Base-by-base conservation (phyloP, 371 early-diverging fungal genomes). In the Gilbertella persicaria region DNA sequence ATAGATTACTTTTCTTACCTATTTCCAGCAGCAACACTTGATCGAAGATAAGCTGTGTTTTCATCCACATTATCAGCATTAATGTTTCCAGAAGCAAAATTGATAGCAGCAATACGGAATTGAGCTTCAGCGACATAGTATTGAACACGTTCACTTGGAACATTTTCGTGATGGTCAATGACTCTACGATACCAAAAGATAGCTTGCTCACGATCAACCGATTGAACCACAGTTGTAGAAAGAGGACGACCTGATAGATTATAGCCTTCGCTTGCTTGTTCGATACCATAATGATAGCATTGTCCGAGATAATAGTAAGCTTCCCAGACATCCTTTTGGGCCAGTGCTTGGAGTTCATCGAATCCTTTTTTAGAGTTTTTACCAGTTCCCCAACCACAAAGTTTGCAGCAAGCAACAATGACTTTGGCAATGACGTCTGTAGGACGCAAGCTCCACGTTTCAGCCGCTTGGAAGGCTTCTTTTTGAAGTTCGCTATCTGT, bases 171-270 rank as follows among this genome's bases (percentile, higher is more conserved):
- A 29, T 43, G 19, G n/a, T 65, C 38, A 14, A 58, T 83, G 4
- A 87, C 75, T 30, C 69, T 77, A 8, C 57, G 50, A 64, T 88
- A 92, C 84, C 89, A 87, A 7, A 54, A 46, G 3, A 80, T 76
- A 0, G 92, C 91, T 19, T 67, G 44, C 19, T 46, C 35, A 25
- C 76, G 73, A 56, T 90, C 71, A 36, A 71, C 60, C 3, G 73
- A 67, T 9, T 72, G 72, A 30, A 55, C 48, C 5, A 35, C 10
- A 35, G 28, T 24, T 14, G 36, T 9, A 10, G 38, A 42, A 9
- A 43, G 37, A 20, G 21, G 50, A 16, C 37, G 19, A 12, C 50
- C 29, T 7, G 55, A 41, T 9, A 41, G 33, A 38, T 23, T 45
- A 24, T 41, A 35, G 24, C 44, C 28, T 29, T 53, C 54, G 5